phyloP scores from a whole-genome alignment of 352 stramenopile species.

The Phytophthora tentaculata region DNA sequence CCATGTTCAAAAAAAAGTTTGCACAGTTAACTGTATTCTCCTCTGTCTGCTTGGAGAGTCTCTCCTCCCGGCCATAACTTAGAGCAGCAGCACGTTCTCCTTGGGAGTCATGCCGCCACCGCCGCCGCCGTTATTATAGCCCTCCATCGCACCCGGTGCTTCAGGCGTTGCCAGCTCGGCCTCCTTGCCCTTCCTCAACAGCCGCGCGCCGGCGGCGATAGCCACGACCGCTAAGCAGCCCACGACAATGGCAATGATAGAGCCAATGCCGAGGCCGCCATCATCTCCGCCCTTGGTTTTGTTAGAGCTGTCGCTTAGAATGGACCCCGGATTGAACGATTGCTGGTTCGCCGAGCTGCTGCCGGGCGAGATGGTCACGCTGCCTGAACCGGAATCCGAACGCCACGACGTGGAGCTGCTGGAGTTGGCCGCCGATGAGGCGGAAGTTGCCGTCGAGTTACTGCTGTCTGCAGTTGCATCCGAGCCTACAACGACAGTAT shows the following conservation, averaged over 20 bases:
- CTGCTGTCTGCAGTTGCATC: conserved; percentile 18
- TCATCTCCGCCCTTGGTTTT: neutral
- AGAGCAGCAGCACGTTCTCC: conserved; percentile 83
- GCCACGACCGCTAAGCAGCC: conserved; percentile 77
- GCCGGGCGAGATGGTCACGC: conserved; percentile 20
- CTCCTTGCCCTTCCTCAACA: conserved; percentile 77
- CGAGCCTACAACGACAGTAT: conserved; percentile 32
- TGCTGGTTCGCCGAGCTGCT: conserved; percentile 46
- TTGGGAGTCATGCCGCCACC: conserved; percentile 80
- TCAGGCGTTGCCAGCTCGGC: conserved; percentile 53
- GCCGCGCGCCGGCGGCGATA: conserved; percentile 65
- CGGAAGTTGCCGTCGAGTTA: conserved; percentile 11
- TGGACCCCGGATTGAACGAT: conserved; percentile 45
- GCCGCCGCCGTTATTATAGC: conserved; percentile 55
- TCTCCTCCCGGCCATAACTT: conserved; percentile 58
- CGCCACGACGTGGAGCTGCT: conserved; percentile 21
- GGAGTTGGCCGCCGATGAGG: conserved; percentile 5
- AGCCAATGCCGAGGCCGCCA: conserved; percentile 36
- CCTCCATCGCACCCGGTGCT: conserved; percentile 43
- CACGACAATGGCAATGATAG: conserved; percentile 69
- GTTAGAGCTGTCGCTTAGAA: conserved; percentile 34
- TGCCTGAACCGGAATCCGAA: conserved; percentile 29
- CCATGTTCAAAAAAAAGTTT: conserved; percentile 43
- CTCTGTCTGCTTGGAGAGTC: conserved; percentile 22
- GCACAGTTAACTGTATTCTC: conserved; percentile 44